phyloP scores from a whole-genome alignment of 768 basidiomycete species.

The Mycena alexandri region DNA sequence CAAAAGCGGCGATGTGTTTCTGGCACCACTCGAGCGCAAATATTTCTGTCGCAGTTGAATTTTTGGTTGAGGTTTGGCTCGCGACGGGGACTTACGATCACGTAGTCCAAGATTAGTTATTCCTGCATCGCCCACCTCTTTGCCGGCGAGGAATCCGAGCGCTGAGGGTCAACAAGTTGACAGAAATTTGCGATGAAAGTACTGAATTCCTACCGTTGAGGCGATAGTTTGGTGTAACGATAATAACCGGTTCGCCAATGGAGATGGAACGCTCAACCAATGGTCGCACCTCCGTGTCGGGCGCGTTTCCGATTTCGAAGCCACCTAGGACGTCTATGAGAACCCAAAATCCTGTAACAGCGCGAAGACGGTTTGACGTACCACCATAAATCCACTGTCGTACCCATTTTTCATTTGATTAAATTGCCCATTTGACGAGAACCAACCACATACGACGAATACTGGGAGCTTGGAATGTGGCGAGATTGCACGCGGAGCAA shows the following conservation, averaged over 20 bases:
- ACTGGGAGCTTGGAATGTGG: slow-evolving; percentile 15
- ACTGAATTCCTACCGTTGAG: slow-evolving; percentile 46
- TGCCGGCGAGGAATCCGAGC: slow-evolving; percentile 57
- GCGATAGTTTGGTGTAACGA: slow-evolving; percentile 57
- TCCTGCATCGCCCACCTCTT: slow-evolving; percentile 54
- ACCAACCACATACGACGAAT: slow-evolving; percentile 14
- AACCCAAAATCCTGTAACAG: neutral
- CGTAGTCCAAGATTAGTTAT: slow-evolving; percentile 62
- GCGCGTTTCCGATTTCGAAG: slow-evolving; percentile 48
- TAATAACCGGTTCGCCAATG: slow-evolving; percentile 49
- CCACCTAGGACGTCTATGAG: slow-evolving; percentile 41
- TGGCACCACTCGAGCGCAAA: slow-evolving; percentile 68
- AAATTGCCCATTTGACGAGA: too few species aligned
- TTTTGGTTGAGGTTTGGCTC: neutral
- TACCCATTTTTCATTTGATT: too few species aligned
- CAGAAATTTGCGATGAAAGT: neutral
- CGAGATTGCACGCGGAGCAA: neutral
- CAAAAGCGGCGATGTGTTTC: slow-evolving; percentile 63
- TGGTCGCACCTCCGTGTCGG: slow-evolving; percentile 38
- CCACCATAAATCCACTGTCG: slow-evolving; percentile 50
- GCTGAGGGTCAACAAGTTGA: slow-evolving; percentile 39
- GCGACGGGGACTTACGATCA: slow-evolving; percentile 56
- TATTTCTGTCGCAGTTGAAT: slow-evolving; percentile 47
- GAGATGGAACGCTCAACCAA: slow-evolving; percentile 50
- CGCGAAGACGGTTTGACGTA: slow-evolving; percentile 2